These are phyloP conservation scores for Pulveroboletus ridleyi DNA, from an alignment of 1,284 basidiomycete species.

Conservation along the genomic window DNA sequence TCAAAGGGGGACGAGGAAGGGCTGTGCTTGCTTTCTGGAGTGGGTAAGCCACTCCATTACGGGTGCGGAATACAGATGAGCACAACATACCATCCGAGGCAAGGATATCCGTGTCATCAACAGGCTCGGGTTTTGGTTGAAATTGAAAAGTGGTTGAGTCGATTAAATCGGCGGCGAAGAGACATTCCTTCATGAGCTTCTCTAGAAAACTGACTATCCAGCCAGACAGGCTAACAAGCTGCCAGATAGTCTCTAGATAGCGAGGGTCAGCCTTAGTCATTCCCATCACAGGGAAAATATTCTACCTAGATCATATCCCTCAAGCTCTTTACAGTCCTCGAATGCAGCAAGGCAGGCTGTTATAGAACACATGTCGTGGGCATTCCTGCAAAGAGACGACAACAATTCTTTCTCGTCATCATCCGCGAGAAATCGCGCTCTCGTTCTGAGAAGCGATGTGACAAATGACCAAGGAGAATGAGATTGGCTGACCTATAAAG, in stretches of 20 bases:
- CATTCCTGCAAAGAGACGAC: slow-evolving; percentile 55
- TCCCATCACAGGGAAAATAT: slow-evolving; percentile 4
- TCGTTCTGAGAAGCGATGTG: slow-evolving; percentile 41
- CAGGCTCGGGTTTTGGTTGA: slow-evolving; percentile 35
- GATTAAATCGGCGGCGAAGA: slow-evolving; percentile 47
- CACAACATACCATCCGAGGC: slow-evolving; percentile 28
- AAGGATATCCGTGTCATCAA: slow-evolving; percentile 30
- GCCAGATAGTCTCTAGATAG: slow-evolving; percentile 68
- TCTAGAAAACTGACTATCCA: slow-evolving; percentile 71
- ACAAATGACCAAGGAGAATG: slow-evolving; percentile 11
- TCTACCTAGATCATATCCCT: slow-evolving; percentile 66
- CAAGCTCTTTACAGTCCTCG: slow-evolving; percentile 66
- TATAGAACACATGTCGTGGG: slow-evolving; percentile 70
- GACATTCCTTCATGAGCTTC: slow-evolving; percentile 66
- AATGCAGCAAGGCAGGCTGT: slow-evolving; percentile 66
- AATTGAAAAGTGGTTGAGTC: slow-evolving; percentile 19
- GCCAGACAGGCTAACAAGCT: slow-evolving; percentile 60
- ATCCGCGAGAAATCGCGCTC: slow-evolving; percentile 37
- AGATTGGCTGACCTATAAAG: slow-evolving; percentile 54
- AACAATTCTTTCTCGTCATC: slow-evolving; percentile 47
- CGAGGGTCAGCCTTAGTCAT: slow-evolving; percentile 9
- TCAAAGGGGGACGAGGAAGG: slow-evolving; percentile 29
- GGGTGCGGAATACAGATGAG: not conserved
- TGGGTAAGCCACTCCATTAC: slow-evolving; percentile 12
- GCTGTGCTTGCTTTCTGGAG: slow-evolving; percentile 27